Evolutionary conservation across 1,139 yeast genomes (phyloP).

Genomic region (Yamadazyma buinensis): DNA sequence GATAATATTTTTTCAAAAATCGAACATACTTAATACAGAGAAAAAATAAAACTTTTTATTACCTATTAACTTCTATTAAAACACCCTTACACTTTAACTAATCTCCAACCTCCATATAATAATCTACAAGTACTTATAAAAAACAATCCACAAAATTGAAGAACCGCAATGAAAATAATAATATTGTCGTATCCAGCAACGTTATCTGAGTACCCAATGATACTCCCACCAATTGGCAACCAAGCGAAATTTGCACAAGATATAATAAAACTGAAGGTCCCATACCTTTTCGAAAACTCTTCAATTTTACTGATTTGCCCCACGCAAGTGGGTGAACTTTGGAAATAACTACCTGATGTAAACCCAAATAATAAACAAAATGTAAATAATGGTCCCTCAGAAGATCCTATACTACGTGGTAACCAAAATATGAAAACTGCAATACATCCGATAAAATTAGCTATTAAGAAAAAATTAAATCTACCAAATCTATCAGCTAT

Average conservation of each 20-base stretch:
- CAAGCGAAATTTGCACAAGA: conserved; percentile 21
- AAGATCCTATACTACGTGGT: conserved; percentile 24
- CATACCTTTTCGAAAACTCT: conserved; percentile 25
- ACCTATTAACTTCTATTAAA: too few species aligned
- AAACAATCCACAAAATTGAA: conserved; percentile 19
- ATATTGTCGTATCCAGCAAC: conserved; percentile 20
- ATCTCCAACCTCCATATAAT: conserved; percentile 19
- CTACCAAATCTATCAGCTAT: conserved; percentile 31
- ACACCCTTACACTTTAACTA: conserved; percentile 11
- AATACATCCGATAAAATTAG: conserved; percentile 18
- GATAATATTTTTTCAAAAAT: too few species aligned
- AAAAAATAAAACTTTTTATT: too few species aligned
- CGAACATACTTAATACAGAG: too few species aligned
- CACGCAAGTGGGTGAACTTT: conserved; percentile 29
- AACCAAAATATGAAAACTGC: conserved; percentile 26
- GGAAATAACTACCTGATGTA: conserved; percentile 24
- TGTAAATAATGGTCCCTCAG: conserved; percentile 22
- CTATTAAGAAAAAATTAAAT: conserved; percentile 24
- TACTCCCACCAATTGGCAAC: conserved; percentile 32
- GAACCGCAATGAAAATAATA: conserved; percentile 22
- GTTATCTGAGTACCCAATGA: conserved; percentile 13
- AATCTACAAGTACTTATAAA: conserved; percentile 19
- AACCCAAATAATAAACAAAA: conserved; percentile 28
- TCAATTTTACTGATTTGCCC: conserved; percentile 25
- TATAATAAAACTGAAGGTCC: conserved; percentile 23